Evolutionary conservation across 805 yeast genomes (phyloP).

Genomic region (Cyberlindnera euphorbiae): DNA sequence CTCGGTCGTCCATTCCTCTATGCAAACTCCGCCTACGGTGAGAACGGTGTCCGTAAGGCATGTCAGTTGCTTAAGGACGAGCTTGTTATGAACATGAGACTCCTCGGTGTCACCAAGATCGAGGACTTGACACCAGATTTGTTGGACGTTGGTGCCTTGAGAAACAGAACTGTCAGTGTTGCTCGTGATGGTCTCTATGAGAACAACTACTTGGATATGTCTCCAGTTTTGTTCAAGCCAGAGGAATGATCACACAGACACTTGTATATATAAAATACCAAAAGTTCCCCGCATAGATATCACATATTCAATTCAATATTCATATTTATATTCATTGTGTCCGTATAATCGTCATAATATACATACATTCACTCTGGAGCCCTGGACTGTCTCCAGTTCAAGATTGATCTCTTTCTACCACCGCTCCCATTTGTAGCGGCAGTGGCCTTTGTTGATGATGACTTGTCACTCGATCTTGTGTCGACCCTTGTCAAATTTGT

Average conservation of each 20-base stretch:
- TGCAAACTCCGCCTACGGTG: slow-evolving; percentile 61
- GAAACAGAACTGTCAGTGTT: slow-evolving; percentile 36
- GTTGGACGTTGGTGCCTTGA: slow-evolving; percentile 51
- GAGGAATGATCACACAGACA: too few species aligned
- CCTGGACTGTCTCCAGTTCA: slow-evolving; percentile 32
- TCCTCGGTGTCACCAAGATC: slow-evolving; percentile 64
- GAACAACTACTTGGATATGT: slow-evolving; percentile 52
- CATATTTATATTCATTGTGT: not conserved
- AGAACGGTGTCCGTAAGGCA: slow-evolving; percentile 56
- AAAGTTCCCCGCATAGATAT: too few species aligned
- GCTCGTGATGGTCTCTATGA: slow-evolving; percentile 54
- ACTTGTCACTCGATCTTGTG: slow-evolving; percentile 26
- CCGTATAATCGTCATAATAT: too few species aligned
- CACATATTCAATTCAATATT: too few species aligned
- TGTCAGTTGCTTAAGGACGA: slow-evolving; percentile 65
- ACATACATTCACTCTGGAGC: slow-evolving; percentile 1
- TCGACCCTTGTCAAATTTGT: slow-evolving; percentile 23
- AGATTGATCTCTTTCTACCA: slow-evolving; percentile 25
- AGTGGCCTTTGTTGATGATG: slow-evolving; percentile 16
- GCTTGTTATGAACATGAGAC: slow-evolving; percentile 70
- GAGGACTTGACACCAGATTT: slow-evolving; percentile 54
- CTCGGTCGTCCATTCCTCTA: slow-evolving; percentile 63
- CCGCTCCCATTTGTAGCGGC: slow-evolving; percentile 12
- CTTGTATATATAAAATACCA: too few species aligned
- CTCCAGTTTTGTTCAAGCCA: slow-evolving; percentile 42